Evolutionary conservation across 371 early-diverging fungal species (phyloP).

Genomic region (Parasitella parasitica): DNA sequence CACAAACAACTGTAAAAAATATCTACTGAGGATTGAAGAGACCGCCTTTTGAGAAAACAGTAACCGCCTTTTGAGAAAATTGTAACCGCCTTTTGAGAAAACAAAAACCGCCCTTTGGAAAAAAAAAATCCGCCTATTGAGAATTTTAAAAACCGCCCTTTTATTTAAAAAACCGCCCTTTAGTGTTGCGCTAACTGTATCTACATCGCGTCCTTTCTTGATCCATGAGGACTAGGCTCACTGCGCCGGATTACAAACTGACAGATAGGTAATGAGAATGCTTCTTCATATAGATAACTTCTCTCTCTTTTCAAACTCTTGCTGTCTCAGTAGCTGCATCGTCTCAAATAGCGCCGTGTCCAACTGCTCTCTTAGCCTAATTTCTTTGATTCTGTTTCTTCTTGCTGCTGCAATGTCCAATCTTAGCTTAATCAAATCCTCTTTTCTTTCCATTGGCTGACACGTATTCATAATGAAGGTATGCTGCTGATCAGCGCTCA

Average conservation of each 20-base stretch:
- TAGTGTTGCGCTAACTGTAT: too few species aligned
- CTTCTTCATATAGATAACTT: not conserved
- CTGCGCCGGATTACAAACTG: not conserved
- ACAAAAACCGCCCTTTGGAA: too few species aligned
- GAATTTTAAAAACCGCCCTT: too few species aligned
- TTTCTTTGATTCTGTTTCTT: conserved; percentile 11
- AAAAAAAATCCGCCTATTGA: too few species aligned
- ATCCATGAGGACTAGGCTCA: not conserved
- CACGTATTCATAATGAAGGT: not conserved
- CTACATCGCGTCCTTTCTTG: not conserved
- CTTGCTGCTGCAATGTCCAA: conserved; percentile 15
- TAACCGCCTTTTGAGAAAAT: too few species aligned
- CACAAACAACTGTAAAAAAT: too few species aligned
- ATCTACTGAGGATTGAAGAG: too few species aligned
- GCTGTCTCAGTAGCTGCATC: conserved; percentile 2
- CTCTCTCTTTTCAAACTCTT: not conserved
- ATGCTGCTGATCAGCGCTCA: not conserved
- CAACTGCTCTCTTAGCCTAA: conserved; percentile 9
- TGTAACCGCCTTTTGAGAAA: too few species aligned
- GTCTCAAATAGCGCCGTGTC: conserved; percentile 16
- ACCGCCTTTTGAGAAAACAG: too few species aligned
- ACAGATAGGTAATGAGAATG: not conserved
- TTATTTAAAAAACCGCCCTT: too few species aligned
- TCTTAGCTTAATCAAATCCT: conserved; percentile 6
- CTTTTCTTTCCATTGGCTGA: not conserved